These are phyloP conservation scores for Rosa multiflora DNA, from an alignment of 306 rosid genomes.

Conservation along the genomic window DNA sequence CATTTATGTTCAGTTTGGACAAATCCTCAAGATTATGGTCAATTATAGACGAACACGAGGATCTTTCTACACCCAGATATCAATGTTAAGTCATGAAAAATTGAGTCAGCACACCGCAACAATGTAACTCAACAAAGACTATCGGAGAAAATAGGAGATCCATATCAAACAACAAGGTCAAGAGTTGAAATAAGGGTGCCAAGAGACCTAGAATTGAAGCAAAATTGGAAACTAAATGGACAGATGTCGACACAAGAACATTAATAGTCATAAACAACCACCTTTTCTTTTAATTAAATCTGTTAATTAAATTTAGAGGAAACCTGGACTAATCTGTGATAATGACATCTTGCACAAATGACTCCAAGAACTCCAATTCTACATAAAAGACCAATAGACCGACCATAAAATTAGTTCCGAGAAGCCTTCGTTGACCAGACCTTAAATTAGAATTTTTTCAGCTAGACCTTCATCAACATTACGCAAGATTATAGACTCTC, in stretches of 20 bases:
- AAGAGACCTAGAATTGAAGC: background rate
- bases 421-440: slow-evolving; percentile 14
- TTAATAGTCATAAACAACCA: slow-evolving; percentile 17
- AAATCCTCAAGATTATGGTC: slow-evolving; percentile 4
- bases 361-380: background rate
- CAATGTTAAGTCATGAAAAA: background rate
- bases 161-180: background rate
- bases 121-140: background rate
- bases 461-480: slow-evolving; percentile 11
- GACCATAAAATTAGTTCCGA: background rate
- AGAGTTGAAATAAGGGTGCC: background rate
- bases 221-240: background rate
- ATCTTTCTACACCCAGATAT: slow-evolving; percentile 1
- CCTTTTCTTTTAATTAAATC: slow-evolving; percentile 17
- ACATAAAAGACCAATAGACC: slow-evolving; percentile 2
- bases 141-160: background rate
- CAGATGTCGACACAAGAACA: slow-evolving; percentile 8
- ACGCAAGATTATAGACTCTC: background rate
- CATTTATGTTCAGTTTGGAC: background rate
- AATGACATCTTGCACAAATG: slow-evolving; percentile 8
- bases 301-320: slow-evolving; percentile 14
- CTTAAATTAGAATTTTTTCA: background rate
- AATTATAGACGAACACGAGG: background rate
- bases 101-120: background rate
- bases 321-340: slow-evolving; percentile 11